A percentile compares a stretch with the other conserved stretches of the same genome.
Evolutionary conservation across 1,284 basidiomycete species (phyloP).

Genomic region (Ustilago esculenta): DNA sequence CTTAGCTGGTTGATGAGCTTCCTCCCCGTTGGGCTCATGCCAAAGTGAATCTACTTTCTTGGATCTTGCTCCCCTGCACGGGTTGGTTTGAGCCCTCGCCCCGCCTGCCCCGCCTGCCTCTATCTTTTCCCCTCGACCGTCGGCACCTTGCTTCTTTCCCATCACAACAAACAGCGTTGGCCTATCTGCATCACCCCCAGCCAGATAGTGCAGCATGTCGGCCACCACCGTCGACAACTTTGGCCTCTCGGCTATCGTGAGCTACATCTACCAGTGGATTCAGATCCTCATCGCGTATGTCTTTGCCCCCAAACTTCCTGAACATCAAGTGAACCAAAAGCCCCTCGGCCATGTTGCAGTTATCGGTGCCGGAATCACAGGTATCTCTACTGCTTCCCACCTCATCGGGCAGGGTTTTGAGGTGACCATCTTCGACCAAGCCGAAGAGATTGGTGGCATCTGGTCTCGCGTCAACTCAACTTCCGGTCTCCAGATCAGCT

Average conservation of each 20-base stretch:
- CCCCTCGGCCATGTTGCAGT: conserved; percentile 65
- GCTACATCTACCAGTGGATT: conserved; percentile 57
- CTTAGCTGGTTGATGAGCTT: no score
- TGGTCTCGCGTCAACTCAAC: conserved; percentile 75
- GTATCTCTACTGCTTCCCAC: conserved; percentile 66
- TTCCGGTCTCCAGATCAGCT: conserved; percentile 74
- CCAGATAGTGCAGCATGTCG: conserved; percentile 6
- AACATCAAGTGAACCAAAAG: conserved; percentile 35
- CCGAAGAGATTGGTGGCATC: conserved; percentile 70
- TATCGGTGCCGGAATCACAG: conserved; percentile 67
- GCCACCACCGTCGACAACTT: conserved; percentile 24
- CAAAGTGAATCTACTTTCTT: no score
- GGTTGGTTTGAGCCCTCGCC: no score
- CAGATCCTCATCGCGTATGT: conserved; percentile 55
- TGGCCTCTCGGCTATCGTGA: conserved; percentile 23
- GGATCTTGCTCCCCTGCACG: no score
- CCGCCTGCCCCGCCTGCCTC: background rate
- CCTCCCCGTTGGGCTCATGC: no score
- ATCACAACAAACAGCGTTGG: background rate
- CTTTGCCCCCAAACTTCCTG: conserved; percentile 57
- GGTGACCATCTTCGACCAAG: conserved; percentile 67
- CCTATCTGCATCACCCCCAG: background rate
- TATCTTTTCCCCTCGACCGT: background rate
- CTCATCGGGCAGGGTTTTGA: conserved; percentile 65
- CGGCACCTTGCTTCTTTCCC: background rate